Percentiles rank a stretch among this genome's conserved stretches.
phyloP scores from a whole-genome alignment of 73 alveolate genomes.

The Stentor roeselii region DNA sequence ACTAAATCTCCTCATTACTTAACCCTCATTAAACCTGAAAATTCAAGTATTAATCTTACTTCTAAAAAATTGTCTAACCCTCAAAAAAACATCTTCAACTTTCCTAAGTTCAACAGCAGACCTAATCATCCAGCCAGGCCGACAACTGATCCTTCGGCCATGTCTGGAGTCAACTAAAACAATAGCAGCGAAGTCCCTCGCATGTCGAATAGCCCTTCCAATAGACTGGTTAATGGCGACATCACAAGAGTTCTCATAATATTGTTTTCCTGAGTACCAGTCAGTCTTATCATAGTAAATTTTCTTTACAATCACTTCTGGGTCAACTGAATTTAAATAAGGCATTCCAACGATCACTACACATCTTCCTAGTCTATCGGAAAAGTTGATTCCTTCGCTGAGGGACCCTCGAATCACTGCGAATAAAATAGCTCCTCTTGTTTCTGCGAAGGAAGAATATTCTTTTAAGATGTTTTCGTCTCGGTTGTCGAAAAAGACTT shows the following conservation, averaged over 20 bases:
- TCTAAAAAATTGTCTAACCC: too few species aligned
- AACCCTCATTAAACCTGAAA: too few species aligned
- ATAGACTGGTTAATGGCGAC: constrained; percentile 65
- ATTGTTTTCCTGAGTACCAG: constrained; percentile 42
- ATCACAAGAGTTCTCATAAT: constrained; percentile 56
- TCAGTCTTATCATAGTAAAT: not conserved
- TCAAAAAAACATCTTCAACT: too few species aligned
- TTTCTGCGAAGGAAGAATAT: constrained; percentile 34
- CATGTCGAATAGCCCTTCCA: constrained; percentile 88
- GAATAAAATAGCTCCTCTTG: constrained; percentile 55
- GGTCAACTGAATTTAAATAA: constrained; percentile 39
- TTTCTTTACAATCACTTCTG: constrained; percentile 1
- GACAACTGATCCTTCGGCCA: not conserved
- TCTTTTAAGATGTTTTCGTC: constrained; percentile 25
- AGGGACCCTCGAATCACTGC: constrained; percentile 63
- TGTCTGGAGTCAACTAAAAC: constrained; percentile 67
- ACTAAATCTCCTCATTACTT: too few species aligned
- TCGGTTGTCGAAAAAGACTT: constrained; percentile 8
- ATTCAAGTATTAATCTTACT: too few species aligned
- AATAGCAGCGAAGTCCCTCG: constrained; percentile 72
- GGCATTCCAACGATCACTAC: constrained; percentile 87
- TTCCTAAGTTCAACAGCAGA: not conserved
- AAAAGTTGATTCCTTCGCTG: constrained; percentile 61
- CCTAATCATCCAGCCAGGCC: not conserved
- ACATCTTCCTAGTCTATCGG: constrained; percentile 69